Evolutionary conservation across 108 stramenopile species (phyloP).

Genomic region (Cyclotella kingstonii): DNA sequence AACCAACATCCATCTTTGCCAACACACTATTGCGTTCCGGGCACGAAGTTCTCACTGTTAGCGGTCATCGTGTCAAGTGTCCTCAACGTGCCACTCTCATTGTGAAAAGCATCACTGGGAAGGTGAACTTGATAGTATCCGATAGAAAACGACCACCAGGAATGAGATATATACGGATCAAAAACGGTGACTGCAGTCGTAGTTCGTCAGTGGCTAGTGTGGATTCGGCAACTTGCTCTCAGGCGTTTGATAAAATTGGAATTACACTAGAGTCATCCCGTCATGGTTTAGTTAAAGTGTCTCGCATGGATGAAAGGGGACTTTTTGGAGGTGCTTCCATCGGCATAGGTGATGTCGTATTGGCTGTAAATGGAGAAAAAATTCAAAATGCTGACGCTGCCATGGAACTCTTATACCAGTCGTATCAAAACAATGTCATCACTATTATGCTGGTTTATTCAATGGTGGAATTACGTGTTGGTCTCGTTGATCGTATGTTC

Average conservation of each 20-base stretch:
- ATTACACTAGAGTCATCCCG: neutral
- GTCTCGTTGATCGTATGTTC: slow-evolving; percentile 9
- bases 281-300: slow-evolving; percentile 15
- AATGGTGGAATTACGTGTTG: slow-evolving; percentile 16
- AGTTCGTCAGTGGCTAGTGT: neutral
- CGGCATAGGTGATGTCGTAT: slow-evolving; percentile 3
- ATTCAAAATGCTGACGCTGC: slow-evolving; percentile 7
- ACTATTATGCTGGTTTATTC: slow-evolving; percentile 24
- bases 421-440: slow-evolving; percentile 1
- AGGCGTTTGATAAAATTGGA: neutral
- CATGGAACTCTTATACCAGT: neutral
- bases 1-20: slow-evolving; percentile 24
- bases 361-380: slow-evolving; percentile 13
- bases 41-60: slow-evolving; percentile 21
- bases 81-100: slow-evolving; percentile 23
- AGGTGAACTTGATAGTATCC: slow-evolving; percentile 10
- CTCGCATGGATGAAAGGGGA: slow-evolving; percentile 2
- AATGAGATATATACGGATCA: slow-evolving; percentile 15
- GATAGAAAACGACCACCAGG: slow-evolving; percentile 21
- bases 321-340: slow-evolving; percentile 1
- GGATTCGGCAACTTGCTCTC: neutral
- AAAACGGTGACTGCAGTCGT: neutral
- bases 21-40: slow-evolving; percentile 7
- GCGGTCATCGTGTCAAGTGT: slow-evolving; percentile 24
- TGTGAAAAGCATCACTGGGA: slow-evolving; percentile 13